phyloP scores from a whole-genome alignment of 495 filamentous ascomycete genomes.

The Xylaria castorea region DNA sequence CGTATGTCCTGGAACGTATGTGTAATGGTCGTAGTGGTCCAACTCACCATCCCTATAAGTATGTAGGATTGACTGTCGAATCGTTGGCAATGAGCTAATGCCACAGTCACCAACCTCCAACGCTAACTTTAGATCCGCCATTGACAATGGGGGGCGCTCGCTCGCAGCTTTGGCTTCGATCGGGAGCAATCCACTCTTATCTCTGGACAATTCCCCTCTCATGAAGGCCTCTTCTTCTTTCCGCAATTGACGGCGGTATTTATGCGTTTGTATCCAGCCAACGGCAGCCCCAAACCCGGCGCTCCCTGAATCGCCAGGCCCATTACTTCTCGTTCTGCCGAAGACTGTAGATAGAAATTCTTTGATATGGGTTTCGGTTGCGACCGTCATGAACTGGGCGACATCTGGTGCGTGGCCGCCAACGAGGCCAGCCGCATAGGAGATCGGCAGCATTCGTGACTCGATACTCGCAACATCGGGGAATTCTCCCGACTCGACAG shows the following conservation, averaged over 20 bases:
- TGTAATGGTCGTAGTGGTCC: slow-evolving; percentile 64
- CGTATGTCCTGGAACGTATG: slow-evolving; percentile 51
- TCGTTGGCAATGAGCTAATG: slow-evolving; percentile 76
- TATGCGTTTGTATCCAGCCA: slow-evolving; percentile 78
- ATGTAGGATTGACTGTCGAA: slow-evolving; percentile 73
- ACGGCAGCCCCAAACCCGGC: slow-evolving; percentile 66
- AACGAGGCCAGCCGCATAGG: slow-evolving; percentile 88
- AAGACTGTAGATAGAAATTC: slow-evolving; percentile 82
- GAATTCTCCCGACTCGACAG: slow-evolving; percentile 90
- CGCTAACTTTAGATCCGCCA: slow-evolving; percentile 79
- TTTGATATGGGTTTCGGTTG: slow-evolving; percentile 91
- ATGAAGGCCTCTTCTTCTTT: slow-evolving; percentile 72
- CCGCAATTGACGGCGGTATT: slow-evolving; percentile 74
- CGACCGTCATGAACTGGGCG: slow-evolving; percentile 85
- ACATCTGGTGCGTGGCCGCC: slow-evolving; percentile 73
- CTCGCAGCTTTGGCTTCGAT: slow-evolving; percentile 74
- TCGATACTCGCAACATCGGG: slow-evolving; percentile 81
- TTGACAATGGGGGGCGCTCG: slow-evolving; percentile 70
- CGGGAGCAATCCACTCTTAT: slow-evolving; percentile 78
- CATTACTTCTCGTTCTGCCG: slow-evolving; percentile 78
- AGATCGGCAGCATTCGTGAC: slow-evolving; percentile 89
- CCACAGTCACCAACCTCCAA: slow-evolving; percentile 75
- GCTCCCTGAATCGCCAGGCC: slow-evolving; percentile 63
- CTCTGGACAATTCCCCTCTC: slow-evolving; percentile 68
- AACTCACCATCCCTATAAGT: slow-evolving; percentile 78